A percentile compares a stretch with the other conserved stretches of the same genome.
Evolutionary conservation across 371 early-diverging fungal species (phyloP).

Genomic region (Gilbertella persicaria): DNA sequence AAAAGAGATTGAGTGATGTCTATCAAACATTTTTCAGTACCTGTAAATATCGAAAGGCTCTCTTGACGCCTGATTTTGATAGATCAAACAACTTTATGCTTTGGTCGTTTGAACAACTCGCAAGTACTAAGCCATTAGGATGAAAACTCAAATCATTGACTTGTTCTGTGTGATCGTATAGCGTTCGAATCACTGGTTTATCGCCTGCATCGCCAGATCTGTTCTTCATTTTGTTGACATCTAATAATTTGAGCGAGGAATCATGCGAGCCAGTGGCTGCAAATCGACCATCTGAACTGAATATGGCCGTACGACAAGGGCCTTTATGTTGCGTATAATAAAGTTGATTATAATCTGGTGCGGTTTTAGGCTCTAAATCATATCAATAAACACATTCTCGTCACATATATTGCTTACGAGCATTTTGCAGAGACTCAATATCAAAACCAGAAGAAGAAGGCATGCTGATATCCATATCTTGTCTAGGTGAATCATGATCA

Average conservation of each 20-base stretch:
- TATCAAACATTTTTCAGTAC: slow-evolving; percentile 24
- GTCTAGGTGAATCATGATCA: slow-evolving; percentile 25
- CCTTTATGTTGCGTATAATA: slow-evolving; percentile 62
- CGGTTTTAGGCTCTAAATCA: slow-evolving; percentile 24
- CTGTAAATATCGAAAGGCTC: slow-evolving; percentile 86
- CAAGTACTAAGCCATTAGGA: slow-evolving; percentile 89
- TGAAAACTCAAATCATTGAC: slow-evolving; percentile 91
- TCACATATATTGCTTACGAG: slow-evolving; percentile 23
- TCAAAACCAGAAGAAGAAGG: slow-evolving; percentile 27
- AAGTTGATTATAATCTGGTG: slow-evolving; percentile 52
- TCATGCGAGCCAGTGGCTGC: slow-evolving; percentile 92
- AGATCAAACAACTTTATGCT: slow-evolving; percentile 89
- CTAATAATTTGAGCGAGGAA: slow-evolving; percentile 86
- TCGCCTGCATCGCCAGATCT: slow-evolving; percentile 65
- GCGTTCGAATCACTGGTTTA: slow-evolving; percentile 82
- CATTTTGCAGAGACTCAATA: slow-evolving; percentile 28
- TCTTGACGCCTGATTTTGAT: slow-evolving; percentile 74
- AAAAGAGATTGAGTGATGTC: slow-evolving; percentile 61
- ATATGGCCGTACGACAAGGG: slow-evolving; percentile 49
- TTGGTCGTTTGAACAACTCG: slow-evolving; percentile 85
- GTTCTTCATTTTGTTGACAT: slow-evolving; percentile 75
- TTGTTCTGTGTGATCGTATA: slow-evolving; percentile 83
- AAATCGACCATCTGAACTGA: slow-evolving; percentile 67
- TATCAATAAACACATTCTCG: slow-evolving; percentile 20
- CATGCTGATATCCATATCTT: slow-evolving; percentile 18